phyloP scores from a whole-genome alignment of 148 eudicot genomes.

The Polygonum aviculare region DNA sequence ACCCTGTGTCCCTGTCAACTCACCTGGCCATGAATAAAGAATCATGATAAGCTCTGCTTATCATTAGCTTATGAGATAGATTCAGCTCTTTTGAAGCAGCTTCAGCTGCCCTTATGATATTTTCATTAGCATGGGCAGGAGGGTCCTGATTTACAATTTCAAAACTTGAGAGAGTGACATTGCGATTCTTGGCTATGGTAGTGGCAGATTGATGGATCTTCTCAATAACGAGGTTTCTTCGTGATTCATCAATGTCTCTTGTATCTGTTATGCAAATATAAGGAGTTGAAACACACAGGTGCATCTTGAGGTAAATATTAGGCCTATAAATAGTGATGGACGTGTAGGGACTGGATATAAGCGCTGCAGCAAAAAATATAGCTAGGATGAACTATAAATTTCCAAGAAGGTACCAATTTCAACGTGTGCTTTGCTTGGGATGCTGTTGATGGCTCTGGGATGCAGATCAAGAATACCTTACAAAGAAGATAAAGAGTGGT shows the following conservation, averaged over 20 bases:
- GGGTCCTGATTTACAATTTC: constrained; percentile 93
- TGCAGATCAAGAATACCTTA: constrained; percentile 84
- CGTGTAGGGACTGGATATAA: not conserved
- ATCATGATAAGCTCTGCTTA: constrained; percentile 98
- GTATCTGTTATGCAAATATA: constrained; percentile 38
- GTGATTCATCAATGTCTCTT: constrained; percentile 74
- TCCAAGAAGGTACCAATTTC: constrained; percentile 57
- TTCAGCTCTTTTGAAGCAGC: constrained; percentile 64
- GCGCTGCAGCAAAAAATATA: not conserved
- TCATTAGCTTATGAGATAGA: constrained; percentile 71
- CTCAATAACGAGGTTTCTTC: constrained; percentile 69
- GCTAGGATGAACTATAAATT: not conserved
- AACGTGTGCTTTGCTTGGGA: constrained; percentile 90
- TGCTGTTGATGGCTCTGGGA: constrained; percentile 96
- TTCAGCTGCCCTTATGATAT: constrained; percentile 67
- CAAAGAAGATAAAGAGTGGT: constrained; percentile 1
- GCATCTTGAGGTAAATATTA: not conserved
- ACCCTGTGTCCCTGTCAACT: not conserved
- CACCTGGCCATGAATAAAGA: constrained; percentile 98
- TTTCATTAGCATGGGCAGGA: constrained; percentile 70
- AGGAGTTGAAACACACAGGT: not conserved
- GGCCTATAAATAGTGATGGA: not conserved
- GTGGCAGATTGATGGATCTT: constrained; percentile 74
- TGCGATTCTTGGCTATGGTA: constrained; percentile 64
- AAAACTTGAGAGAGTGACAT: constrained; percentile 61